Base-by-base conservation (phyloP, 768 basidiomycete genomes). In the Gymnopilus dilepis region DNA sequence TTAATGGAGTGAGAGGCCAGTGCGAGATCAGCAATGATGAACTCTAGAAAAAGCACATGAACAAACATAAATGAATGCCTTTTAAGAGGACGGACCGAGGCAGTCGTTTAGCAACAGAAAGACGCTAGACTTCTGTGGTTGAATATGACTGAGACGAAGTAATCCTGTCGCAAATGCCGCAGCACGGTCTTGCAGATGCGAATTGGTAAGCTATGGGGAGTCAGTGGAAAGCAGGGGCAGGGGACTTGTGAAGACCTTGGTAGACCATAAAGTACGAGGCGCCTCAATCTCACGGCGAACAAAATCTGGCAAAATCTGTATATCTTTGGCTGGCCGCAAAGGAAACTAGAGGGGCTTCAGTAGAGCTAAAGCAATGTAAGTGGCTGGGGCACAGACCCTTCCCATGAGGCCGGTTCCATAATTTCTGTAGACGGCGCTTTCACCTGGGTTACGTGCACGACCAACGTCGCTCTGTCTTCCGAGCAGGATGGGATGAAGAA, bases 401-500 rank as follows among this genome's bases (percentile, higher is more conserved):
- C 86, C 95, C 86, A 87, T 84, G 60, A 92, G 78, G 13, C 92
- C 92, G 24, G 91, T 94, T 13, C 90, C 86, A 80, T 95, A 97
- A 77, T 92, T 94, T 69, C 96, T 85, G 74, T 96, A 97, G 15
- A 95, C 80, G 0, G 94, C 92, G 67, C 92, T 95, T 77, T 96
- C 91, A 7, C 84, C 81, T 12, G 90, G 82, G 69, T 92, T 88
- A 56, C 95, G 80, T 3, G 95, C 92, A 52, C 89, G 82, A 12
- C 88, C 89, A 26, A 90, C 90, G 73, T 97, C 96, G 67, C 93
- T 94, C 81, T 98, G 95, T 52, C 94, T 80, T 6, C 95, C 95
- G 1, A 98, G 84, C 8, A 97, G 82, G 65, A 98, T 91, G n/a
- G 95, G 95, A 69, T 97, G 95, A 0, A 96, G 94, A 42, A 96